These are phyloP conservation scores for Hymenoscyphus repandus DNA, from an alignment of 2,329 filamentous ascomycete genomes.

Conservation along the genomic window DNA sequence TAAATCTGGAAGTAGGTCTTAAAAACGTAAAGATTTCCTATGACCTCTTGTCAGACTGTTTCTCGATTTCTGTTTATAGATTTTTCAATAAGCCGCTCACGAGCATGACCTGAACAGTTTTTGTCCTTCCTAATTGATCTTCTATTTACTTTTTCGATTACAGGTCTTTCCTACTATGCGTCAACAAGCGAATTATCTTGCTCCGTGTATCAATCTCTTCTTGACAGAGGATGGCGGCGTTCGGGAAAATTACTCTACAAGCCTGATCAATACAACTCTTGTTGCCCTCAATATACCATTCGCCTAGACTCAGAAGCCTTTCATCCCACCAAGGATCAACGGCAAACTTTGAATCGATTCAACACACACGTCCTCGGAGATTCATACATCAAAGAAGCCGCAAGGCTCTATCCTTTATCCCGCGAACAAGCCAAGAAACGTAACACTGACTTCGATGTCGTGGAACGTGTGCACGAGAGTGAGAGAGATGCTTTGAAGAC, in stretches of 20 bases:
- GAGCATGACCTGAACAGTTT: constrained; percentile 8
- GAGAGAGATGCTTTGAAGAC: constrained; percentile 44
- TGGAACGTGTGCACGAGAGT: constrained; percentile 63
- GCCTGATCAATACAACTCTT: constrained; percentile 72
- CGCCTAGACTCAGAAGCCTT: constrained; percentile 63
- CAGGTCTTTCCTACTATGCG: constrained; percentile 71
- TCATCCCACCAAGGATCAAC: constrained; percentile 64
- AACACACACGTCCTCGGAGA: constrained; percentile 67
- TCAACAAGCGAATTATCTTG: constrained; percentile 55
- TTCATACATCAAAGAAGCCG: constrained; percentile 57
- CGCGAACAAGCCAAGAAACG: constrained; percentile 60
- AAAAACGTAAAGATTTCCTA: constrained; percentile 18
- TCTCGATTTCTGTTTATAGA: background rate
- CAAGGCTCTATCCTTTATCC: constrained; percentile 59
- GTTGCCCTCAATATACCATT: constrained; percentile 88
- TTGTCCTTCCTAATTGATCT: background rate
- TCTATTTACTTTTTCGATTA: constrained; percentile 18
- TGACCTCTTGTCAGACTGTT: constrained; percentile 7
- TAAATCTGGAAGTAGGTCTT: constrained; percentile 28
- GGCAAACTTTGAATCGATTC: constrained; percentile 72
- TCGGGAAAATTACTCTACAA: constrained; percentile 69
- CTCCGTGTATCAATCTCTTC: constrained; percentile 63
- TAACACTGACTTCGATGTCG: constrained; percentile 62
- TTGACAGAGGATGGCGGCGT: constrained; percentile 74
- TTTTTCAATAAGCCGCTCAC: background rate